Conservation (phyloP, 2,329 filamentous ascomycete species). For the Colletotrichum sp. region DNA sequence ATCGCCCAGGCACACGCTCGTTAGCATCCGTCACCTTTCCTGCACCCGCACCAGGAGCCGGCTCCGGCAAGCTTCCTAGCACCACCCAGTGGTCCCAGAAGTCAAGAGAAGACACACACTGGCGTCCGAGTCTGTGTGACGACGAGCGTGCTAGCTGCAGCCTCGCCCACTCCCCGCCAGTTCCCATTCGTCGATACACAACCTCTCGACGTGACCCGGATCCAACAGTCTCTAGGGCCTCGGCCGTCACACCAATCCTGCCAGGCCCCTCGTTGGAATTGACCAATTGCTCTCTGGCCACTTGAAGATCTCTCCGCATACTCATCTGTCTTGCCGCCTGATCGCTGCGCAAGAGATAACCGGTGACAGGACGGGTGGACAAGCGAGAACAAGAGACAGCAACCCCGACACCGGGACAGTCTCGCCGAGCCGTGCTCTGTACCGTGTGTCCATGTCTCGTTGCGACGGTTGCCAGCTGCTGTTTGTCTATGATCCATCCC, state of each 20-base stretch:
- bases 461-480: not conserved
- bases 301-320: not conserved
- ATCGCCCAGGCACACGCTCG: constrained; percentile 22
- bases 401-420: not conserved
- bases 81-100: not conserved
- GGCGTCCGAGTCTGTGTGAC: constrained; percentile 15
- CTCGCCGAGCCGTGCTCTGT: not conserved
- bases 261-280: not conserved
- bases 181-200: not conserved
- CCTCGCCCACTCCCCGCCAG: constrained; percentile 1
- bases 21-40: not conserved
- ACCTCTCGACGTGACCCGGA: not conserved
- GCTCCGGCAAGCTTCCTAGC: constrained; percentile 7
- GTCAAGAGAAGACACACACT: not conserved
- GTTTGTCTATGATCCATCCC: not conserved
- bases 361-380: not conserved
- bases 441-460: not conserved
- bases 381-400: not conserved
- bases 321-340: not conserved
- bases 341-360: not conserved
- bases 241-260: not conserved
- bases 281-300: not conserved
- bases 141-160: constrained; percentile 1
- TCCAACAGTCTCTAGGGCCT: constrained; percentile 1
- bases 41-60: not conserved